Conservation (phyloP, 768 basidiomycete species). For the Tricholoma sp. region DNA sequence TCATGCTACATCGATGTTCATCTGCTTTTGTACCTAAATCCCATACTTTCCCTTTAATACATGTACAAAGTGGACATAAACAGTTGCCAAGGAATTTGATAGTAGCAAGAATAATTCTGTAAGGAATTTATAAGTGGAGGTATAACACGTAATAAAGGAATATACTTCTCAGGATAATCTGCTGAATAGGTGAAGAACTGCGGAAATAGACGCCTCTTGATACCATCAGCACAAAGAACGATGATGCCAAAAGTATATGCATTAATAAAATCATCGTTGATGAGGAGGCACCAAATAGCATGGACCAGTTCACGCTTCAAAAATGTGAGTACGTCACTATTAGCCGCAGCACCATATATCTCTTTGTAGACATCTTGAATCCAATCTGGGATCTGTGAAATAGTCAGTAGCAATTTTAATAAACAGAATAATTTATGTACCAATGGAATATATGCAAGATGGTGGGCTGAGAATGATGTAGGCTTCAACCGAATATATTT, state of each 20-base stretch:
- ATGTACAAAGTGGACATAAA: background rate
- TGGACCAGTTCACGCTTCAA: conserved; percentile 28
- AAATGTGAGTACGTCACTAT: conserved; percentile 21
- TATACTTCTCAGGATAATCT: conserved; percentile 25
- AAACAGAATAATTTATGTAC: conserved; percentile 10
- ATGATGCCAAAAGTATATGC: conserved; percentile 25
- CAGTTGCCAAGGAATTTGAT: background rate
- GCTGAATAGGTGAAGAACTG: conserved; percentile 29
- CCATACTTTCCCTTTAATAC: conserved; percentile 12
- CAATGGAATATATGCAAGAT: conserved; percentile 2
- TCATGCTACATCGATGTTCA: conserved; percentile 4
- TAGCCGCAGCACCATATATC: conserved; percentile 7
- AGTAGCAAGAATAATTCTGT: background rate
- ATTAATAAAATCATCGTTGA: conserved; percentile 22
- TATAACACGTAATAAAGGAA: background rate
- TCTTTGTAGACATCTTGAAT: conserved; percentile 20
- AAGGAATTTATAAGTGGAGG: background rate
- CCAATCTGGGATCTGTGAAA: conserved; percentile 22
- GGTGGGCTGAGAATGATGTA: conserved; percentile 9
- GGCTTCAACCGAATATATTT: background rate
- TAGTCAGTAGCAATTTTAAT: background rate
- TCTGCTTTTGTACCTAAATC: conserved; percentile 22
- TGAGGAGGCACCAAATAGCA: conserved; percentile 20
- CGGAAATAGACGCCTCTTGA: conserved; percentile 24
- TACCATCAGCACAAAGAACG: conserved; percentile 24